These are phyloP conservation scores for Alternaria metachromatica DNA, from an alignment of 2,329 filamentous ascomycete species.

Conservation along the genomic window DNA sequence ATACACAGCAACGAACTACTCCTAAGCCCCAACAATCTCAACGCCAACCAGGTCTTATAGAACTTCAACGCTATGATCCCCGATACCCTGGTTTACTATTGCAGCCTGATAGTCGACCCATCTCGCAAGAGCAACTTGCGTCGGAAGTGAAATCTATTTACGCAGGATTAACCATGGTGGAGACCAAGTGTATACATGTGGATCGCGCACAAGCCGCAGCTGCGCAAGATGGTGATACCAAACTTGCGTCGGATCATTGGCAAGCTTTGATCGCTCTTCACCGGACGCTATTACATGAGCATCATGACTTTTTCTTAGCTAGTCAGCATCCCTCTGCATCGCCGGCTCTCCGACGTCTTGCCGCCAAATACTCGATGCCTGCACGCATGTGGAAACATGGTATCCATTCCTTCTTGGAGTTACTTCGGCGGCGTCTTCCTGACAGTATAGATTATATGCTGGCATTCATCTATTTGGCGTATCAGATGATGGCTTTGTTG, in stretches of 20 bases:
- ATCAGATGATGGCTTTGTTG: conserved; percentile 86
- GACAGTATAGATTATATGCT: conserved; percentile 86
- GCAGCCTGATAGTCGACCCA: conserved; percentile 70
- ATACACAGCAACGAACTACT: conserved; percentile 17
- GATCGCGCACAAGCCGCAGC: conserved; percentile 67
- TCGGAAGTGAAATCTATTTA: conserved; percentile 86
- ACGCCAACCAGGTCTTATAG: conserved; percentile 44
- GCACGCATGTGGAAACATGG: conserved; percentile 93
- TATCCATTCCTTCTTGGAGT: conserved; percentile 83
- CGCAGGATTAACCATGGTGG: conserved; percentile 82
- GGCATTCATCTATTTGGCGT: conserved; percentile 85
- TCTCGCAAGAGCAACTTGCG: conserved; percentile 79
- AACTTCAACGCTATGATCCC: conserved; percentile 37
- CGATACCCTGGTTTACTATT: conserved; percentile 53
- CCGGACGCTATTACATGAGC: conserved; percentile 77
- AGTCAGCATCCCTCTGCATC: conserved; percentile 81
- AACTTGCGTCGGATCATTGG: conserved; percentile 73
- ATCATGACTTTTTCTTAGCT: conserved; percentile 72
- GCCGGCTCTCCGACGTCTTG: conserved; percentile 69
- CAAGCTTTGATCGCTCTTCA: conserved; percentile 84
- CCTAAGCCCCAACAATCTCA: conserved; percentile 15
- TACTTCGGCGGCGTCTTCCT: conserved; percentile 71
- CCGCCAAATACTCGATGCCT: conserved; percentile 87
- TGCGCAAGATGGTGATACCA: conserved; percentile 57
- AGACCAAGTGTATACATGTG: conserved; percentile 85